Evolutionary conservation across 306 rosid species (phyloP).

Genomic region (Lathyrus sativus): DNA sequence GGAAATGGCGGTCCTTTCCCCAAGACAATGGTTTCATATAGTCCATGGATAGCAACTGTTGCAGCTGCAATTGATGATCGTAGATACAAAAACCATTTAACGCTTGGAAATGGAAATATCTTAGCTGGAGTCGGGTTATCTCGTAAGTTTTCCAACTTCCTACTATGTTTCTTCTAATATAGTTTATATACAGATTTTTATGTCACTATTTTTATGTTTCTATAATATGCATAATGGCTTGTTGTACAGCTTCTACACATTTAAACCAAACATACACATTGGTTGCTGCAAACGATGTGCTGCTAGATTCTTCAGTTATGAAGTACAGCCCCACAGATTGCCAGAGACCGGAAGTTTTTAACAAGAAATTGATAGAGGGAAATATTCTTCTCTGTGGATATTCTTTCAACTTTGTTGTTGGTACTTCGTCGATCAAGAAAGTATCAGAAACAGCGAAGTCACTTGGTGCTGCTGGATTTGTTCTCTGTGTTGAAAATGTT

Average conservation of each 20-base stretch:
- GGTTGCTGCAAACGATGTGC: constrained; percentile 92
- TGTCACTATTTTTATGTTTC: not conserved
- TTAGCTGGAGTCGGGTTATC: constrained; percentile 93
- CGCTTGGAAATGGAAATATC: constrained; percentile 91
- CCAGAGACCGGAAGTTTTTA: constrained; percentile 89
- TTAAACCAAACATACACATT: constrained; percentile 71
- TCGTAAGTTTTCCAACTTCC: constrained; percentile 66
- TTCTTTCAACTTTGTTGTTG: constrained; percentile 89
- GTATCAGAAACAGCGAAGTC: constrained; percentile 88
- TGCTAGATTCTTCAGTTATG: constrained; percentile 85
- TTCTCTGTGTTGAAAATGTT: constrained; percentile 87
- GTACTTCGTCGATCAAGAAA: constrained; percentile 86
- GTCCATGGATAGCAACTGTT: constrained; percentile 96
- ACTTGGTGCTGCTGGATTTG: constrained; percentile 98
- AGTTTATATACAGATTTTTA: not conserved
- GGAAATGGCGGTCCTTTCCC: constrained; percentile 99
- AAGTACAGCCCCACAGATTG: constrained; percentile 92
- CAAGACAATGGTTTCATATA: constrained; percentile 91
- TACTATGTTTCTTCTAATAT: not conserved
- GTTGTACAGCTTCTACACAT: constrained; percentile 76
- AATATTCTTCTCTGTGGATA: constrained; percentile 98
- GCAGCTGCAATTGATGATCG: constrained; percentile 99
- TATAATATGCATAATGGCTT: constrained; percentile 39
- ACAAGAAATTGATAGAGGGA: constrained; percentile 86
- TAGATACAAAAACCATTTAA: constrained; percentile 90